These are phyloP conservation scores for Solanum verrucosum DNA, from an alignment of 257 asterid genomes.

Conservation along the genomic window DNA sequence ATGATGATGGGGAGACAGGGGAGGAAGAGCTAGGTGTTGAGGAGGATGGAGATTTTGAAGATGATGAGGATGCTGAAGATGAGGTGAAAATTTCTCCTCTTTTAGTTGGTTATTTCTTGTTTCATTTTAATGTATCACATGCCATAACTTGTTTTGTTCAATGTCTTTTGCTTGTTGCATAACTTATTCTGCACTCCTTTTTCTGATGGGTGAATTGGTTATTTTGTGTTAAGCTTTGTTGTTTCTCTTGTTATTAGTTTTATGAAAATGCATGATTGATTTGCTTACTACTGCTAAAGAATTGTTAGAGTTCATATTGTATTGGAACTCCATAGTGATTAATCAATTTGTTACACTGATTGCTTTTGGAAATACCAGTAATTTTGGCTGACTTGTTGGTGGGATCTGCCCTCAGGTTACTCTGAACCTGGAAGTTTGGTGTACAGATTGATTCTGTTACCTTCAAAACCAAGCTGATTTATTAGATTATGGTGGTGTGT, in stretches of 20 bases:
- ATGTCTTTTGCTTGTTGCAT: not conserved
- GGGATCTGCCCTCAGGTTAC: not conserved
- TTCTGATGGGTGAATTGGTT: not conserved
- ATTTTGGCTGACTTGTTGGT: not conserved
- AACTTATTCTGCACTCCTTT: not conserved
- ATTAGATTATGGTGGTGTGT: not conserved
- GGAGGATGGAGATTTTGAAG: conserved; percentile 58
- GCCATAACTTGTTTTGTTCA: not conserved
- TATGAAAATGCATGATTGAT: not conserved
- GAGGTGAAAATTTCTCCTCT: conserved; percentile 38
- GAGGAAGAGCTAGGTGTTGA: conserved; percentile 71
- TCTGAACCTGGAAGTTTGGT: not conserved
- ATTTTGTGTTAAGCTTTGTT: not conserved
- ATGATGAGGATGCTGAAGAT: conserved; percentile 74
- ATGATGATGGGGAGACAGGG: conserved; percentile 83
- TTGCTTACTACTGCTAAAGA: not conserved
- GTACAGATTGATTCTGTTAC: not conserved
- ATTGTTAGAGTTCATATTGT: not conserved
- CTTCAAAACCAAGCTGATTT: not conserved
- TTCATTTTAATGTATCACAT: not conserved
- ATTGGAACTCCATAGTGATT: not conserved
- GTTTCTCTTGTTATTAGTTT: not conserved
- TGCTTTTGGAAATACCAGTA: not conserved
- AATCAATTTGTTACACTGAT: not conserved
- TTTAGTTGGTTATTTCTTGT: not conserved